Base-by-base conservation (phyloP, 1,284 basidiomycete species). In the Cutaneotrichosporon cavernicola region DNA sequence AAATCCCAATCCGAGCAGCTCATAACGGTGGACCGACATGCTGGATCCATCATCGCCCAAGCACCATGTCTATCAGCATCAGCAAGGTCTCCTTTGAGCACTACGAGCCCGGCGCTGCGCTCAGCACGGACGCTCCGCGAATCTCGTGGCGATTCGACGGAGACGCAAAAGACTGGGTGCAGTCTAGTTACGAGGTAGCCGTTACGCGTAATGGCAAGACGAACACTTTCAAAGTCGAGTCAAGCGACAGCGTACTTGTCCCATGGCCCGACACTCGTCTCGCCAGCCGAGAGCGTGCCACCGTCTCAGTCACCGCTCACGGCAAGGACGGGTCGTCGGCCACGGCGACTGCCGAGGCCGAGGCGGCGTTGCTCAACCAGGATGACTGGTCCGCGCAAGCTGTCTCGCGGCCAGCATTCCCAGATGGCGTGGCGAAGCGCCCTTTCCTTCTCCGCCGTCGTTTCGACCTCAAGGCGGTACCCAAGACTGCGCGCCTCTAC, bases 111-210 rank as follows among this genome's bases (percentile, higher is more conserved):
- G 68, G 68, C 10, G 60, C 72, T 11, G 71, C 55, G 7, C 64
- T 76, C 32, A 67, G 53, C 2, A 60, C 66, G 22, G 40, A 68
- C 0, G n/a, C 52, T 1, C 75, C 75, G 13, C 66, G 72, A 36
- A 51, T 77, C 2, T 72, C 71, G 2, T 77, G 75, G 75, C 69
- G 74, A 11, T 77, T 75, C 59, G 58, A 26, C 3, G 56, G 62
- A n/a, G 55, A 63, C 10, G 50, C 47, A 14, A 11, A 5, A 11
- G 22, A 63, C 60, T 77, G 77, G 77, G 60, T 32, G 14, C 77
- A 78, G 61, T 26, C 51, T 4, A 63, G 64, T 1, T 78, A 75
- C 66, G 70, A 72, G 46, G n/a, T 78, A 5, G 21, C 38, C n/a
- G 56, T 76, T 43, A 49, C 40, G 5, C 63, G 67, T 4, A 16